Base-by-base conservation (phyloP, 2,329 filamentous ascomycete genomes). In the Colletotrichum acutatum region DNA sequence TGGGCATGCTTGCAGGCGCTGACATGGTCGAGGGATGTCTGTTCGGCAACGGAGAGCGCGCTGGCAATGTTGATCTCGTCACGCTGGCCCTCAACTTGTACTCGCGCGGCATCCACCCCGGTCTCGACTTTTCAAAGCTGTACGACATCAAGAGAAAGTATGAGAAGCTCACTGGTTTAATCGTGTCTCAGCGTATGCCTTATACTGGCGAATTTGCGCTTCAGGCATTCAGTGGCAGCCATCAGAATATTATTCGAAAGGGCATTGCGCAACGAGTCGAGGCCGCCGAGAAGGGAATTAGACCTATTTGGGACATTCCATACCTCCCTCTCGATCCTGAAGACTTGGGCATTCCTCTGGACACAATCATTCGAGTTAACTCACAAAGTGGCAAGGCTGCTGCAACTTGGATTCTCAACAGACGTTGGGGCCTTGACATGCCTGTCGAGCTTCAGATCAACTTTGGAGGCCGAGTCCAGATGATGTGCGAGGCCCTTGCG, bases 161-260 rank as follows among this genome's bases (percentile, higher is more conserved):
- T 46, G 96, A 98, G 85, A 90, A 92, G 75, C 95, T 93, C 86
- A 98, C 95, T 84, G 98, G 98, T 88, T 98, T 98, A 73, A 95
- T 95, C 6, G 90, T 98, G 4, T 95, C 98, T 79, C 93, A 94
- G 63, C 91, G 95, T 76, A 94, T 94, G 74, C 96, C 95, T 0
- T 98, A 98, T 79, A 95, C 94, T 63, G 95, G 95, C 30, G 93
- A 94, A 78, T 89, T 98, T 76, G 95, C 98, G 22, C 93, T 96
- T 37, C 97, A 93, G 81, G 95, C 95, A 22, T 98, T 98, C 84
- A 95, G 91, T 76, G 95, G 95, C 66, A 95, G 92, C 30, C 96
- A 98, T 82, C 95, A 98, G 83, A 95, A 98, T 80, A 95, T 95
- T 64, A 98, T 98, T 86, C 97, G 97, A 84, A 98, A 98, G 87